phyloP scores from a whole-genome alignment of 148 eudicot species.

The Cornus kousa region DNA sequence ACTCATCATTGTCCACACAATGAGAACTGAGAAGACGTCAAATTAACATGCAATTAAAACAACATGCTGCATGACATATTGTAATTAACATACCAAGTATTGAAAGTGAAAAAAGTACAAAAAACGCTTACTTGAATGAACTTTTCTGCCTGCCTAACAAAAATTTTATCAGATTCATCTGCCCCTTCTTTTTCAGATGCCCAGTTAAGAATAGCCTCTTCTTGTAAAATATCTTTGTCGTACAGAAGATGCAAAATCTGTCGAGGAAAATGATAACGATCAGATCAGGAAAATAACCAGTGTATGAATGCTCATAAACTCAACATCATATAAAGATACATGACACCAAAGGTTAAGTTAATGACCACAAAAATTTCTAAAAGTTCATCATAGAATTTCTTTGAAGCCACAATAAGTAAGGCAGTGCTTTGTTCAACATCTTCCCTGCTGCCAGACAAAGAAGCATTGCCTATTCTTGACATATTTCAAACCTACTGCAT shows the following conservation, averaged over 20 bases:
- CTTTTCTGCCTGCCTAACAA: constrained; percentile 66
- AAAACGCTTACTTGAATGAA: constrained; percentile 53
- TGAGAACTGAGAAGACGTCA: background rate
- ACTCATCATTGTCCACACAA: background rate
- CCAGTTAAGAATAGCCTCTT: constrained; percentile 85
- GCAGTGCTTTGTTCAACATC: background rate
- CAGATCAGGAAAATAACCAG: background rate
- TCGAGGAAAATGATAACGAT: background rate
- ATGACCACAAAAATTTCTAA: background rate
- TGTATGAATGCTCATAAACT: background rate
- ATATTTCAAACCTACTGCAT: background rate
- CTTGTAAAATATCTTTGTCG: constrained; percentile 67
- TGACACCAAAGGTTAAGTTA: background rate
- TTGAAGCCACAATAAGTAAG: background rate
- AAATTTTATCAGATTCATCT: constrained; percentile 75
- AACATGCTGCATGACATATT: background rate
- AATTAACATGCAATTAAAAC: background rate
- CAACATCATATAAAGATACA: background rate
- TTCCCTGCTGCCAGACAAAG: background rate
- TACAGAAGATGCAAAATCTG: constrained; percentile 81
- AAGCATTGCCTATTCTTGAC: too few relatives aligned
- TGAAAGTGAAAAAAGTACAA: background rate
- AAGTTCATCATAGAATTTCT: background rate
- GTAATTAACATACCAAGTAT: background rate
- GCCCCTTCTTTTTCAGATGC: constrained; percentile 85